These are phyloP conservation scores for Metarhizium rileyi DNA, from an alignment of 2,329 filamentous ascomycete genomes.

Conservation along the genomic window DNA sequence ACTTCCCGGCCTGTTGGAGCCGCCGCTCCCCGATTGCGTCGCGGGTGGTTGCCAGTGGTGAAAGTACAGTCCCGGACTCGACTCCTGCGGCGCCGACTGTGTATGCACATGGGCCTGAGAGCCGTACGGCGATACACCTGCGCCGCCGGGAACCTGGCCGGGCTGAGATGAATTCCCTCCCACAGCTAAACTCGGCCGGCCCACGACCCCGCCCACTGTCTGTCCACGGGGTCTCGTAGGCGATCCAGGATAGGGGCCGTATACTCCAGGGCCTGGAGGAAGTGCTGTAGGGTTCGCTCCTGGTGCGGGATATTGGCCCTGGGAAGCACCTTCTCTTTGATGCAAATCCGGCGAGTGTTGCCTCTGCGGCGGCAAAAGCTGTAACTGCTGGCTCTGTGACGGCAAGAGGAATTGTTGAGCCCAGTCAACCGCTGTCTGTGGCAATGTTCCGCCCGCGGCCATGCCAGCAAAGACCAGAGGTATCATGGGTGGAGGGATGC, in stretches of 20 bases:
- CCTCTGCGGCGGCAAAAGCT: slow-evolving; percentile 41
- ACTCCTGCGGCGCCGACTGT: slow-evolving; percentile 49
- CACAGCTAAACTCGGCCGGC: slow-evolving; percentile 32
- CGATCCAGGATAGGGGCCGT: slow-evolving; percentile 37
- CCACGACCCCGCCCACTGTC: slow-evolving; percentile 32
- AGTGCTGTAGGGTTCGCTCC: slow-evolving; percentile 16
- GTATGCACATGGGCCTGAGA: slow-evolving; percentile 39
- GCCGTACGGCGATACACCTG: slow-evolving; percentile 31
- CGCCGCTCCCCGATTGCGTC: slow-evolving; percentile 44
- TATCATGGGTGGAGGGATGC: slow-evolving; percentile 64
- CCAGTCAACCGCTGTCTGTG: slow-evolving; percentile 55
- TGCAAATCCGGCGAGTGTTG: slow-evolving; percentile 41
- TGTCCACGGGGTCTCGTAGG: slow-evolving; percentile 41
- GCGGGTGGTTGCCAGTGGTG: slow-evolving; percentile 86
- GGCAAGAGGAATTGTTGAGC: slow-evolving; percentile 55
- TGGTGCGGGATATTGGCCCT: slow-evolving; percentile 31
- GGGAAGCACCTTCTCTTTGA: slow-evolving; percentile 36
- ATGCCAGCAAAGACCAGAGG: slow-evolving; percentile 68
- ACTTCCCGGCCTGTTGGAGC: slow-evolving; percentile 58
- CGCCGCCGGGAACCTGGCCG: slow-evolving; percentile 12
- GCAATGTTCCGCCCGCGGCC: slow-evolving; percentile 47
- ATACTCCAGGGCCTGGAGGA: slow-evolving; percentile 28
- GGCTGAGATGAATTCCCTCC: slow-evolving; percentile 35
- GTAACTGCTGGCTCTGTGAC: slow-evolving; percentile 37
- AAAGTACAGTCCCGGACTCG: slow-evolving; percentile 74